Conservation (phyloP, 805 yeast genomes). For the Hermanozyma aechmeae region DNA sequence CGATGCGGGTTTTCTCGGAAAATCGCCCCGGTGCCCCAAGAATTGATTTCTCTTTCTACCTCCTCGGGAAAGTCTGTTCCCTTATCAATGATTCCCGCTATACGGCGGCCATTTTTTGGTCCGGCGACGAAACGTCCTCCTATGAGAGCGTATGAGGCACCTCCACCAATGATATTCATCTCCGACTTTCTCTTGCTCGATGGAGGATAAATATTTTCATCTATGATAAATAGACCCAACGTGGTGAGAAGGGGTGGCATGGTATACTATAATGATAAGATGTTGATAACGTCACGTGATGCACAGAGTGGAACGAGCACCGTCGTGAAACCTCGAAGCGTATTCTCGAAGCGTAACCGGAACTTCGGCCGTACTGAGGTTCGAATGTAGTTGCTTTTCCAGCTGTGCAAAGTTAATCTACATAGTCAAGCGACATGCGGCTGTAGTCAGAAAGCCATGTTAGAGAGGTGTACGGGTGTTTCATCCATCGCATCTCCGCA, state of each 20-base stretch:
- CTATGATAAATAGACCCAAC: conserved; percentile 85
- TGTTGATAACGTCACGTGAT: too few relatives aligned
- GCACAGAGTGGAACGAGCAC: too few relatives aligned
- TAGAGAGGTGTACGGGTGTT: too few relatives aligned
- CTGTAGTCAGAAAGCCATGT: too few relatives aligned
- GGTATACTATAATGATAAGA: too few relatives aligned
- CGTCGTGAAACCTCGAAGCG: too few relatives aligned
- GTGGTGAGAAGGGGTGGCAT: conserved; percentile 43
- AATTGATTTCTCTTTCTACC: conserved; percentile 33
- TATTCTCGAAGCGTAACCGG: too few relatives aligned
- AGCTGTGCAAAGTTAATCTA: too few relatives aligned
- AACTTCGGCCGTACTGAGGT: too few relatives aligned
- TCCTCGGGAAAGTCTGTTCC: conserved; percentile 67
- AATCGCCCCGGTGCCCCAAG: conserved; percentile 56
- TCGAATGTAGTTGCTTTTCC: too few relatives aligned
- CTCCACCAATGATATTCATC: conserved; percentile 74
- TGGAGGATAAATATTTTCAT: conserved; percentile 60
- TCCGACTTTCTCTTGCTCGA: conserved; percentile 21
- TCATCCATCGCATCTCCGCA: too few relatives aligned
- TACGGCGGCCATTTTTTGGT: conserved; percentile 16
- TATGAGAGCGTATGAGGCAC: conserved; percentile 70
- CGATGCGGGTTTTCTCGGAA: conserved; percentile 45
- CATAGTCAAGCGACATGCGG: too few relatives aligned
- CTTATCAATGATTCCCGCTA: conserved; percentile 69
- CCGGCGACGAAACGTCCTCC: conserved; percentile 60